Conservation (phyloP, 2,329 filamentous ascomycete genomes). For the Harringtonia lauricola region DNA sequence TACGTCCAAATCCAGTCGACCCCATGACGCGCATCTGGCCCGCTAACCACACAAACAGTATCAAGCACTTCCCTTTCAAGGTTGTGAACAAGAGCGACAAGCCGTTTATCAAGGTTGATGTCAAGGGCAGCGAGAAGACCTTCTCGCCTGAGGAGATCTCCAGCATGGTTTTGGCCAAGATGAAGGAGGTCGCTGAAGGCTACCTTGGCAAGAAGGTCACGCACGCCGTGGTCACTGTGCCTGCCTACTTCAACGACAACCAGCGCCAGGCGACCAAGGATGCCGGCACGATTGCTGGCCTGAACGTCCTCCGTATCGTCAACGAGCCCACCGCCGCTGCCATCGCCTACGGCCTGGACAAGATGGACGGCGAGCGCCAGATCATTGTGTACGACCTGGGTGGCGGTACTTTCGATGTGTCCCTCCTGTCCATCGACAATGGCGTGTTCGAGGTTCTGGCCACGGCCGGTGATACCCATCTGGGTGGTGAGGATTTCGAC, state of each 20-base stretch:
- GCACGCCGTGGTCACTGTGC: conserved; percentile 86
- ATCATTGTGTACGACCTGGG: conserved; percentile 91
- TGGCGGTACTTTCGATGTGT: conserved; percentile 92
- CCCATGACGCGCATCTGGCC: too few species aligned
- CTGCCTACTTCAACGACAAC: conserved; percentile 97
- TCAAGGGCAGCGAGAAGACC: conserved; percentile 39
- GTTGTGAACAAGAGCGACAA: conserved; percentile 83
- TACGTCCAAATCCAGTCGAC: background rate
- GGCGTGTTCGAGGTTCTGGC: conserved; percentile 92
- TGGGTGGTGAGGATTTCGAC: conserved; percentile 98
- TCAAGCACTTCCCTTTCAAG: conserved; percentile 98
- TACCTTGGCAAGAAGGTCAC: conserved; percentile 76
- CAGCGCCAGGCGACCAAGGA: conserved; percentile 97
- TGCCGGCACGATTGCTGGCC: conserved; percentile 79
- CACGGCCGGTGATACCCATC: conserved; percentile 92
- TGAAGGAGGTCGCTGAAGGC: conserved; percentile 57
- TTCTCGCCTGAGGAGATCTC: conserved; percentile 53
- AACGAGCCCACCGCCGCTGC: conserved; percentile 95
- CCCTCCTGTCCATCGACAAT: conserved; percentile 80
- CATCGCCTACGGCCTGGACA: conserved; percentile 88
- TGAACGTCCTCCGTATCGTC: conserved; percentile 91
- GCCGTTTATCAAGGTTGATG: conserved; percentile 68
- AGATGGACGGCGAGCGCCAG: conserved; percentile 72
- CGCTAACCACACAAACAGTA: conserved; percentile 17
- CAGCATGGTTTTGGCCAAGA: conserved; percentile 50